Evolutionary conservation across 208 protist species (phyloP).

Genomic region (Balamuthia mandrillaris): DNA sequence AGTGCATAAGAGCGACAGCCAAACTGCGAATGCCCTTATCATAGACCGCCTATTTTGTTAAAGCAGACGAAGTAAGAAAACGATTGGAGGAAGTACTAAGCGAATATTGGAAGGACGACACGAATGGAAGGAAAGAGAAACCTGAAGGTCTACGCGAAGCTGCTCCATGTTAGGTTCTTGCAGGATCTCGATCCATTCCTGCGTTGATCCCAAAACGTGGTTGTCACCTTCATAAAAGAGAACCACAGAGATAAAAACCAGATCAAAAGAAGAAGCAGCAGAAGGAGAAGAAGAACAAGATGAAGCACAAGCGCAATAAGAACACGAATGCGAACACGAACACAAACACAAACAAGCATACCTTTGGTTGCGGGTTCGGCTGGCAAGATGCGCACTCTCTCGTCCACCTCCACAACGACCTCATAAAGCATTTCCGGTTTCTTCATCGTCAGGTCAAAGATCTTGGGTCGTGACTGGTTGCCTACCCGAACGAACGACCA

Average conservation of each 20-base stretch:
- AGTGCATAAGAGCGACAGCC: slow-evolving; percentile 88
- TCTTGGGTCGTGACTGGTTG: slow-evolving; percentile 82
- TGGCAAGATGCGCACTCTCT: slow-evolving; percentile 74
- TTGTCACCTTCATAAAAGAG: background rate
- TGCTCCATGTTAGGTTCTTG: slow-evolving; percentile 62
- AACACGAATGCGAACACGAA: too few relatives aligned
- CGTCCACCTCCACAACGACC: slow-evolving; percentile 76
- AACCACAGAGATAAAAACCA: background rate
- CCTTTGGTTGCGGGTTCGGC: slow-evolving; percentile 32
- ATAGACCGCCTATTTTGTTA: slow-evolving; percentile 42
- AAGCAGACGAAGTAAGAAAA: background rate
- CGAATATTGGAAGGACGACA: too few relatives aligned
- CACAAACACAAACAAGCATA: background rate
- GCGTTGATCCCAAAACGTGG: slow-evolving; percentile 51
- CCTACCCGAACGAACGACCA: background rate
- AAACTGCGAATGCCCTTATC: slow-evolving; percentile 79
- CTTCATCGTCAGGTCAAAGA: slow-evolving; percentile 88
- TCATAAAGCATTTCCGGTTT: slow-evolving; percentile 83
- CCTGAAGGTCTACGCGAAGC: slow-evolving; percentile 41
- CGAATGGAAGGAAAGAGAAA: background rate
- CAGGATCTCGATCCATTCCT: slow-evolving; percentile 78
- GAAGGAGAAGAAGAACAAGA: background rate
- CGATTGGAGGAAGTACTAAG: too few relatives aligned
- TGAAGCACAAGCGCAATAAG: too few relatives aligned
- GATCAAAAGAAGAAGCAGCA: background rate